Evolutionary conservation across 2,329 filamentous ascomycete species (phyloP), one percentile per base, ranked within the genome.

Genomic region (Fusarium musae): DNA sequence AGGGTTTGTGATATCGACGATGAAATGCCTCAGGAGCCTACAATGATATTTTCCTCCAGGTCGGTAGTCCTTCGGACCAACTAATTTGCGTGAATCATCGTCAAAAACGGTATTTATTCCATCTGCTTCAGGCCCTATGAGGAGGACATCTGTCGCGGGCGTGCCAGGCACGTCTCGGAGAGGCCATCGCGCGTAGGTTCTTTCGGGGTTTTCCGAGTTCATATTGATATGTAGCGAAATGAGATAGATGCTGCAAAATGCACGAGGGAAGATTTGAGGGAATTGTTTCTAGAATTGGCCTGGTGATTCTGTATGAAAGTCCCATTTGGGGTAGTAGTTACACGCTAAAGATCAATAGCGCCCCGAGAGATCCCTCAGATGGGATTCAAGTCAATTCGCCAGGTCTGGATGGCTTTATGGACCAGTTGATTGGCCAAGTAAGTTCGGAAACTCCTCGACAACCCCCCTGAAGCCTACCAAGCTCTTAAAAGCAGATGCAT

Each of bases 1-100:
- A n/a, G 9, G 12, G 4, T 0, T 7, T 49, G 3, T 16, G 8
- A 12, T 10, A 0, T 32, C 16, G 21, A 50, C 1, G 13, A 5
- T 0, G 2, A 19, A 34, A 19, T 23, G 30, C n/a, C 12, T 6
- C 12, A 3, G 9, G 5, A 10, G 11, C 34, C 13, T 37, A 53
- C 50, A 36, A 16, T 53, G 5, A 16, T 39, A 53, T 39, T 39
- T 39, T 6, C 34, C 19, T 21, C 34, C 34, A 39, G 50, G 50
- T 2, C 3, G 23, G 9, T 12, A 5, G 17, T 53, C 4, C 3
- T 1, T 9, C 17, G 34, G 9, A 12, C 28, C 23, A 15, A 39
- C 50, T 12, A 53, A 4, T 13, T 1, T 39, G 0, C 34, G 34
- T 0, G 50, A 54, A 11, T 54, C 52, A 19, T 54, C 36, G 2